These are phyloP conservation scores for Raphanus sativus DNA, from an alignment of 345 rosid species.

Conservation along the genomic window DNA sequence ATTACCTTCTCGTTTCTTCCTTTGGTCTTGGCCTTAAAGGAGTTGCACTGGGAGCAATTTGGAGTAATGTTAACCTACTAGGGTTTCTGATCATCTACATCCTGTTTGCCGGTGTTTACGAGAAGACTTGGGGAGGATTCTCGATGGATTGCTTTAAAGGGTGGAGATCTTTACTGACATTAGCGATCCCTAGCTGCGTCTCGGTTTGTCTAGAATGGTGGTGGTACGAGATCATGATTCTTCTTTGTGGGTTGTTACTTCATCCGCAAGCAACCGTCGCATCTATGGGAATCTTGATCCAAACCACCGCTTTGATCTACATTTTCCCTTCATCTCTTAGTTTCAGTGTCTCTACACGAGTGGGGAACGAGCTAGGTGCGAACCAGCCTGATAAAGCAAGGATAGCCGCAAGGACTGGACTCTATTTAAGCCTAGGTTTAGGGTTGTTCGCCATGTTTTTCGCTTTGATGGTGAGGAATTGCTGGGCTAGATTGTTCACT, in stretches of 20 bases:
- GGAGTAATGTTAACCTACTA: conserved; percentile 70
- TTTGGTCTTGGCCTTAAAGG: conserved; percentile 71
- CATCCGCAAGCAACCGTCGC: conserved; percentile 82
- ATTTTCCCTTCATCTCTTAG: conserved; percentile 87
- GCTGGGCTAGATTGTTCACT: conserved; percentile 79
- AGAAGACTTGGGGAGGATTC: conserved; percentile 66
- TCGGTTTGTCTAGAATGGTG: conserved; percentile 97
- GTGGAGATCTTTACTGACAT: conserved; percentile 53
- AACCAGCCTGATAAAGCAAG: conserved; percentile 59
- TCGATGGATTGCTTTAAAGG: conserved; percentile 57
- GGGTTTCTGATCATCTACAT: conserved; percentile 56
- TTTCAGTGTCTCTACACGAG: conserved; percentile 72
- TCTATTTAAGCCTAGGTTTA: conserved; percentile 51
- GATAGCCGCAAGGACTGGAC: conserved; percentile 58
- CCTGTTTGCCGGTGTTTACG: conserved; percentile 52
- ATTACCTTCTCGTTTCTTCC: conserved; percentile 55
- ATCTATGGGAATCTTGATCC: conserved; percentile 89
- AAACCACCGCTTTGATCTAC: conserved; percentile 77
- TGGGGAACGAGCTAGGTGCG: conserved; percentile 79
- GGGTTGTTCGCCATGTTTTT: conserved; percentile 60
- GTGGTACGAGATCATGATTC: conserved; percentile 96
- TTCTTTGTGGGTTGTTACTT: conserved; percentile 65
- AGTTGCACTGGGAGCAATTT: conserved; percentile 65
- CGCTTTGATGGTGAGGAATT: conserved; percentile 52
- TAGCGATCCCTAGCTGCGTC: conserved; percentile 82